A percentile compares a stretch with the other conserved stretches of the same genome.
Evolutionary conservation across 441 rosid genomes (phyloP).

Genomic region (Adansonia rubrostipa): DNA sequence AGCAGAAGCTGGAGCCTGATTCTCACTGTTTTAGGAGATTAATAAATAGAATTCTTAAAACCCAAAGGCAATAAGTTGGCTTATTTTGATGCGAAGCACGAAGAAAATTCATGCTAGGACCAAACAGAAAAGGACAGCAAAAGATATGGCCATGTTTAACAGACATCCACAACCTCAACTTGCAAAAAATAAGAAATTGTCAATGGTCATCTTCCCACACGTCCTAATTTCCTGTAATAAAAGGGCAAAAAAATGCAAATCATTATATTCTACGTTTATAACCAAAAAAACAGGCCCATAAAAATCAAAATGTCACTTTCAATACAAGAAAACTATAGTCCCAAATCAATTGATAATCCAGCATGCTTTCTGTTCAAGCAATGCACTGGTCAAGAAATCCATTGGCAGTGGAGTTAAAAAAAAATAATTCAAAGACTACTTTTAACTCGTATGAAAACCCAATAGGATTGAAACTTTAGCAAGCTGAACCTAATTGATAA

Average conservation of each 20-base stretch:
- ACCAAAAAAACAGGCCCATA: constrained; percentile 17
- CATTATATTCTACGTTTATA: constrained; percentile 34
- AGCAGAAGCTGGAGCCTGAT: neutral
- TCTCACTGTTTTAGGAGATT: constrained; percentile 36
- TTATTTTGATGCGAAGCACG: constrained; percentile 41
- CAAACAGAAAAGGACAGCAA: constrained; percentile 59
- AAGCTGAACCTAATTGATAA: neutral
- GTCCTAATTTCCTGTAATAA: constrained; percentile 25
- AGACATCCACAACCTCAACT: constrained; percentile 55
- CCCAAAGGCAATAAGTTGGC: constrained; percentile 29
- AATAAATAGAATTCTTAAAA: constrained; percentile 32
- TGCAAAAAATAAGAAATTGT: constrained; percentile 37
- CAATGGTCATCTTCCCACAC: constrained; percentile 39
- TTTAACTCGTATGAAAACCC: constrained; percentile 9
- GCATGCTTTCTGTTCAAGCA: constrained; percentile 30
- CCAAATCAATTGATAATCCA: constrained; percentile 30
- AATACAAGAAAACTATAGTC: constrained; percentile 22
- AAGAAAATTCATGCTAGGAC: constrained; percentile 47
- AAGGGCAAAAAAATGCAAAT: constrained; percentile 27
- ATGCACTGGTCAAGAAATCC: constrained; percentile 26
- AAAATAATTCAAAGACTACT: neutral
- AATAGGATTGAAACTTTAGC: constrained; percentile 14
- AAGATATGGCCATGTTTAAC: constrained; percentile 37
- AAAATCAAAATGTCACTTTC: constrained; percentile 44
- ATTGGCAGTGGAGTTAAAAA: neutral